Evolutionary conservation across 2,329 filamentous ascomycete species (phyloP).

Genomic region (Aspergillus fructus): DNA sequence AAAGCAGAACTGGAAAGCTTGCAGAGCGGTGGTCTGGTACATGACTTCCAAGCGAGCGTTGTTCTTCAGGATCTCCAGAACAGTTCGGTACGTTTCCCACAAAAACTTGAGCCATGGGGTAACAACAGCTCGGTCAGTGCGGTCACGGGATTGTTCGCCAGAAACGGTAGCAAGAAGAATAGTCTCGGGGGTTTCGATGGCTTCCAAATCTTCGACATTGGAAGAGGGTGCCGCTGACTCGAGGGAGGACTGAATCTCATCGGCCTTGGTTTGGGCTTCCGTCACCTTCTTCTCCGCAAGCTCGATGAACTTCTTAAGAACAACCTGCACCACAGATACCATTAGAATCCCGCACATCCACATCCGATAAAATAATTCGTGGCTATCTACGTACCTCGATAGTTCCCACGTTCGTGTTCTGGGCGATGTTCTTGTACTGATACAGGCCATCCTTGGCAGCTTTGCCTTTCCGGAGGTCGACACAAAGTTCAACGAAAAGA

Average conservation of each 20-base stretch:
- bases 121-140: slow-evolving; percentile 95
- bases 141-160: slow-evolving; percentile 94
- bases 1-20: slow-evolving; percentile 98
- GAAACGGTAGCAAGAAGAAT: slow-evolving; percentile 97
- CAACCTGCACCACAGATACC: slow-evolving; percentile 56
- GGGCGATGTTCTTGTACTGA: slow-evolving; percentile 99
- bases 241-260: slow-evolving; percentile 85
- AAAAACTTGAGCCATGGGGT: slow-evolving; percentile 99
- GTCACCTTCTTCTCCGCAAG: slow-evolving; percentile 95
- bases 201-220: slow-evolving; percentile 92
- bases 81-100: slow-evolving; percentile 98
- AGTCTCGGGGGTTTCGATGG: slow-evolving; percentile 95
- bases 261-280: slow-evolving; percentile 91
- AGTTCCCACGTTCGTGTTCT: slow-evolving; percentile 97
- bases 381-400: slow-evolving; percentile 70
- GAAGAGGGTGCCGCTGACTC: slow-evolving; percentile 70
- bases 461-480: slow-evolving; percentile 97
- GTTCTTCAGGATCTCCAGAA: slow-evolving; percentile 97
- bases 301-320: slow-evolving; percentile 97
- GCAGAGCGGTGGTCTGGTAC: slow-evolving; percentile 96
- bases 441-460: slow-evolving; percentile 97
- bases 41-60: slow-evolving; percentile 96
- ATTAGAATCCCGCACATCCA: slow-evolving; percentile 9
- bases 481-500: slow-evolving; percentile 92
- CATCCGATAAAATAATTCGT: neutral